Percentiles rank a stretch among this genome's conserved stretches.
These are phyloP conservation scores for Anthracocystis setariae DNA, from an alignment of 1,284 basidiomycete species.

Conservation along the genomic window DNA sequence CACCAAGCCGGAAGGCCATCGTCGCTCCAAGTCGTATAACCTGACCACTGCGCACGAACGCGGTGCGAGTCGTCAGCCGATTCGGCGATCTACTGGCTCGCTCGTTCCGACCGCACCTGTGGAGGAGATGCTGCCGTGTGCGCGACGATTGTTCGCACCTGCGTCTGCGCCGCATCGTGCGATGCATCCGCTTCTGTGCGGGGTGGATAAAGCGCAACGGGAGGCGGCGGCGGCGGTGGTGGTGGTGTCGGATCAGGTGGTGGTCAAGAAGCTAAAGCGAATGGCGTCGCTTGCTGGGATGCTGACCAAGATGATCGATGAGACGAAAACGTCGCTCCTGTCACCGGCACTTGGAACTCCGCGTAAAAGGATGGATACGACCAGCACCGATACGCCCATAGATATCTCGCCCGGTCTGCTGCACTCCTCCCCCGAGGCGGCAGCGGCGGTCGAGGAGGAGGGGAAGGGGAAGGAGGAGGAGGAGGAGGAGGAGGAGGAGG, in stretches of 20 bases:
- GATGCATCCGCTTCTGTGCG: too few species aligned
- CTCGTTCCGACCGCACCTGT: slow-evolving; percentile 5
- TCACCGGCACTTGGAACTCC: slow-evolving; percentile 20
- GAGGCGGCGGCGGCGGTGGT: too few species aligned
- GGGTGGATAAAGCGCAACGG: too few species aligned
- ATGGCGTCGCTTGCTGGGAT: slow-evolving; percentile 34
- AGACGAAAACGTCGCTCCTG: slow-evolving; percentile 33
- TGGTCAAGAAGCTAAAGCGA: slow-evolving; percentile 31
- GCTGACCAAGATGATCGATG: slow-evolving; percentile 46
- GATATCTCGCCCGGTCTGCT: slow-evolving; percentile 32
- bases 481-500: neutral
- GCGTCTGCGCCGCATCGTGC: neutral
- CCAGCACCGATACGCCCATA: slow-evolving; percentile 3
- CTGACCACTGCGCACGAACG: slow-evolving; percentile 3
- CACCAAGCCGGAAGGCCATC: slow-evolving; percentile 7
- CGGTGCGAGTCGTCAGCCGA: neutral
- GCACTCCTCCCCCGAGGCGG: slow-evolving; percentile 7
- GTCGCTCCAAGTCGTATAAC: slow-evolving; percentile 37
- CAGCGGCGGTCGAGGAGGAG: neutral
- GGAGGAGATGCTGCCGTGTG: slow-evolving; percentile 20
- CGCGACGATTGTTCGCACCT: slow-evolving; percentile 23
- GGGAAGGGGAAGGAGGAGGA: too few species aligned
- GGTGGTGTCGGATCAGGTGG: slow-evolving; percentile 13
- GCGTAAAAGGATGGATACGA: slow-evolving; percentile 3
- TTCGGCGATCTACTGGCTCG: slow-evolving; percentile 29